Conservation (phyloP, 1,284 basidiomycete genomes). For the Lentinula novae-zelandiae region DNA sequence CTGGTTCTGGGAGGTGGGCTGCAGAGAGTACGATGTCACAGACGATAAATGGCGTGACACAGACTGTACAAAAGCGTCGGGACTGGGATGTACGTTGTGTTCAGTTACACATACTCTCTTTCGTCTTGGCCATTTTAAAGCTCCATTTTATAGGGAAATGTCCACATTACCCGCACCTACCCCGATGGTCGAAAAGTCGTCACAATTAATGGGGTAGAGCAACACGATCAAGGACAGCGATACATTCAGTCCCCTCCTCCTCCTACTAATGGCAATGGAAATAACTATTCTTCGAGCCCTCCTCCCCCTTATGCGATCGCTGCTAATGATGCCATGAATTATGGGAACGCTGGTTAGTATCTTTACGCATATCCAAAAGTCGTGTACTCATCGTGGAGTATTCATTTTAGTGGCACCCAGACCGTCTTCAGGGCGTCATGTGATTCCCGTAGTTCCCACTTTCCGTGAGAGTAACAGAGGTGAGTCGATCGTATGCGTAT, state of each 20-base stretch:
- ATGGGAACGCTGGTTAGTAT: background rate
- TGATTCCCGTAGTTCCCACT: background rate
- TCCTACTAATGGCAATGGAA: background rate
- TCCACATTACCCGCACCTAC: slow-evolving; percentile 60
- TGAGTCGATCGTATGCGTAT: background rate
- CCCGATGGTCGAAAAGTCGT: slow-evolving; percentile 62
- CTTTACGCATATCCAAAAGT: background rate
- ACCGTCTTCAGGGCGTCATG: background rate
- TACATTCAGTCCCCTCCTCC: slow-evolving; percentile 1
- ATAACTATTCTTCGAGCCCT: background rate
- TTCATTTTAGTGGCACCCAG: background rate
- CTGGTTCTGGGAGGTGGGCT: slow-evolving; percentile 36
- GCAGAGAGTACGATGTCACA: slow-evolving; percentile 51
- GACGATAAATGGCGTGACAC: slow-evolving; percentile 62
- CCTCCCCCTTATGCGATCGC: background rate
- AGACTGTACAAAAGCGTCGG: slow-evolving; percentile 50
- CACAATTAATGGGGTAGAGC: slow-evolving; percentile 70
- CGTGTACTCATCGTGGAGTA: background rate
- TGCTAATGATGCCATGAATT: background rate
- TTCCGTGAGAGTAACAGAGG: background rate
- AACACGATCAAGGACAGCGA: slow-evolving; percentile 24
- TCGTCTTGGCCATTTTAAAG: too few species aligned
- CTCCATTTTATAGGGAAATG: slow-evolving; percentile 52
- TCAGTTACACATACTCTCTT: background rate
- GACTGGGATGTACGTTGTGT: slow-evolving; percentile 47